A percentile compares a stretch with the other conserved stretches of the same genome.
These are phyloP conservation scores for Ogataea kodamae DNA, from an alignment of 805 yeast species.

Conservation along the genomic window DNA sequence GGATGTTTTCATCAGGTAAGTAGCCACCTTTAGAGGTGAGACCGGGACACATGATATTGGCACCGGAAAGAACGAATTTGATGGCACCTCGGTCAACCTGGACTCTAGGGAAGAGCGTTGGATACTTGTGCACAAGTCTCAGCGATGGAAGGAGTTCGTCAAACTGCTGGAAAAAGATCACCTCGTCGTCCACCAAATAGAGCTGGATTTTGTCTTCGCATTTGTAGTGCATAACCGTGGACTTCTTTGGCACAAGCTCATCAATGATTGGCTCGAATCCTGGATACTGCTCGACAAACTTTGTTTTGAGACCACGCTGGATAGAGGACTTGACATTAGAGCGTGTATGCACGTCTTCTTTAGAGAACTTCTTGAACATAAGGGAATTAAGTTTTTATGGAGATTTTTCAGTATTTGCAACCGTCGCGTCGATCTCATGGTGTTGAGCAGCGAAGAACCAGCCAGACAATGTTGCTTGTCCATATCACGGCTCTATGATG, in stretches of 20 bases:
- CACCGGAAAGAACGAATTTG: constrained; percentile 91
- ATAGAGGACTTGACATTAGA: constrained; percentile 91
- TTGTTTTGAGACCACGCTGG: constrained; percentile 82
- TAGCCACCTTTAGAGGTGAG: constrained; percentile 81
- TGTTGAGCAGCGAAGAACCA: too few species aligned
- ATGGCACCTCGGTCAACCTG: constrained; percentile 96
- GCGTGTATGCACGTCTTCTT: constrained; percentile 84
- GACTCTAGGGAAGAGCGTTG: constrained; percentile 77
- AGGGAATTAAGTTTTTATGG: constrained; percentile 1
- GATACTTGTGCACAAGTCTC: constrained; percentile 74
- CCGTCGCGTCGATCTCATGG: constrained; percentile 6
- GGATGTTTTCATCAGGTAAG: constrained; percentile 70
- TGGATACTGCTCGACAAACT: constrained; percentile 70
- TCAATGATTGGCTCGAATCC: constrained; percentile 74
- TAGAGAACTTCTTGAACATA: constrained; percentile 53
- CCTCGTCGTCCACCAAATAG: constrained; percentile 68
- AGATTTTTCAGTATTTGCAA: too few species aligned
- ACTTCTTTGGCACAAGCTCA: constrained; percentile 81
- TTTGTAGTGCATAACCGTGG: constrained; percentile 73
- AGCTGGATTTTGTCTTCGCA: constrained; percentile 88
- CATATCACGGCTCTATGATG: too few species aligned
- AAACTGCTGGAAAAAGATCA: constrained; percentile 76
- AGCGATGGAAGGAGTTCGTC: constrained; percentile 76
- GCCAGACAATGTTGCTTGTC: too few species aligned
- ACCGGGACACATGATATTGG: constrained; percentile 97